These are phyloP conservation scores for Chrysosporium keratinophilum DNA, from an alignment of 2,329 filamentous ascomycete species.

Conservation along the genomic window DNA sequence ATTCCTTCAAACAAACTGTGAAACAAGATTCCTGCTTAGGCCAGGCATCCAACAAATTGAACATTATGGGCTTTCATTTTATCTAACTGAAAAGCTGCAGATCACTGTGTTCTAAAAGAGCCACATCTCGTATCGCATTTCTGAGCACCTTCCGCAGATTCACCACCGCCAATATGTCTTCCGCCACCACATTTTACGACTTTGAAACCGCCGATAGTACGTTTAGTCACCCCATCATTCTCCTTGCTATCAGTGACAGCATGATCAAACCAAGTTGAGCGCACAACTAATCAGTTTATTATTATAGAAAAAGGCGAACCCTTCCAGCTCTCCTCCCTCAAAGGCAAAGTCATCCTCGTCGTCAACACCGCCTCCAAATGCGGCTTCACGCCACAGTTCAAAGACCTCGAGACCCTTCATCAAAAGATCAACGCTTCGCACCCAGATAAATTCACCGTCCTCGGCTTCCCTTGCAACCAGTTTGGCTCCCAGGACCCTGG, in stretches of 20 bases:
- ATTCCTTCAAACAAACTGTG: too few species aligned
- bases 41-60: not conserved
- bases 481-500: constrained; percentile 87
- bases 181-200: constrained; percentile 42
- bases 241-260: not conserved
- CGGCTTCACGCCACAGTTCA: constrained; percentile 95
- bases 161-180: constrained; percentile 14
- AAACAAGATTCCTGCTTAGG: too few species aligned
- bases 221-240: not conserved
- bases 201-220: constrained; percentile 50
- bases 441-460: constrained; percentile 67
- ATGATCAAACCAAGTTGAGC: not conserved
- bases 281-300: constrained; percentile 14
- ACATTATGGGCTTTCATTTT: not conserved
- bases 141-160: not conserved
- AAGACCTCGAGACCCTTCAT: constrained; percentile 82
- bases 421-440: constrained; percentile 60
- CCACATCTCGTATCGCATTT: not conserved
- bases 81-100: not conserved
- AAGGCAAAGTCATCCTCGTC: constrained; percentile 86
- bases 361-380: constrained; percentile 99
- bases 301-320: constrained; percentile 59
- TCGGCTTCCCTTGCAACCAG: constrained; percentile 98
- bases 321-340: constrained; percentile 59
- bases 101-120: not conserved